Percentiles rank a stretch among this genome's conserved stretches.
These are phyloP conservation scores for Trypanosoma theileri DNA, from an alignment of 208 protist species.

Conservation along the genomic window DNA sequence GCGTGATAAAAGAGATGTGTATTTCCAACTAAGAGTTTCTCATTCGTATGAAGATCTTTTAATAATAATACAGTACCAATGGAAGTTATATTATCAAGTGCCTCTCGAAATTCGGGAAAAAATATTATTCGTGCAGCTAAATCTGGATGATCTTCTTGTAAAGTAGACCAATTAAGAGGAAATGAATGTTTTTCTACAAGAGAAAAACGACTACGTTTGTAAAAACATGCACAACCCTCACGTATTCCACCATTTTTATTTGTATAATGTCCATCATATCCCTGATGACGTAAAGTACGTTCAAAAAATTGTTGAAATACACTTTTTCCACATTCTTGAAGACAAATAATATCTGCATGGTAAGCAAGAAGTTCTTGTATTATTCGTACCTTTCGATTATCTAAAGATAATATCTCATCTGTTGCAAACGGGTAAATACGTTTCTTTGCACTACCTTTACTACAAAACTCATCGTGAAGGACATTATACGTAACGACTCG, in stretches of 20 bases:
- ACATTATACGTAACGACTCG: slow-evolving; percentile 92
- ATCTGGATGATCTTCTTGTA: slow-evolving; percentile 35
- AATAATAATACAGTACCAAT: slow-evolving; percentile 50
- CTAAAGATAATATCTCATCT: slow-evolving; percentile 66
- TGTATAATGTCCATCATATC: slow-evolving; percentile 75
- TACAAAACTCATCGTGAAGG: slow-evolving; percentile 88
- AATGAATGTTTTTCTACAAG: slow-evolving; percentile 34
- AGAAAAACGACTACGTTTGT: slow-evolving; percentile 49
- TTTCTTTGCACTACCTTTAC: slow-evolving; percentile 45
- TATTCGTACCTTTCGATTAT: slow-evolving; percentile 71
- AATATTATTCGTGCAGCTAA: slow-evolving; percentile 39
- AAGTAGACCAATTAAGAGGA: slow-evolving; percentile 64
- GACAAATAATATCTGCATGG: slow-evolving; percentile 75
- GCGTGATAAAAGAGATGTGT: slow-evolving; percentile 93
- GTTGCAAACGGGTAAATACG: slow-evolving; percentile 88
- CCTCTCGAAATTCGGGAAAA: slow-evolving; percentile 64
- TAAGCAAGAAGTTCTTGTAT: slow-evolving; percentile 84
- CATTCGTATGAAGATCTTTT: slow-evolving; percentile 37
- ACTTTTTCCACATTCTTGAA: slow-evolving; percentile 90
- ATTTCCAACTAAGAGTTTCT: slow-evolving; percentile 79
- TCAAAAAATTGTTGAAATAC: slow-evolving; percentile 72
- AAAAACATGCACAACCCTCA: slow-evolving; percentile 79
- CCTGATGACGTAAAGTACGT: slow-evolving; percentile 48
- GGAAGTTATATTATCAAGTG: slow-evolving; percentile 61
- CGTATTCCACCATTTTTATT: slow-evolving; percentile 75